These are phyloP conservation scores for Carex pumila DNA, from an alignment of 176 grass and related monocot genomes.

Conservation along the genomic window DNA sequence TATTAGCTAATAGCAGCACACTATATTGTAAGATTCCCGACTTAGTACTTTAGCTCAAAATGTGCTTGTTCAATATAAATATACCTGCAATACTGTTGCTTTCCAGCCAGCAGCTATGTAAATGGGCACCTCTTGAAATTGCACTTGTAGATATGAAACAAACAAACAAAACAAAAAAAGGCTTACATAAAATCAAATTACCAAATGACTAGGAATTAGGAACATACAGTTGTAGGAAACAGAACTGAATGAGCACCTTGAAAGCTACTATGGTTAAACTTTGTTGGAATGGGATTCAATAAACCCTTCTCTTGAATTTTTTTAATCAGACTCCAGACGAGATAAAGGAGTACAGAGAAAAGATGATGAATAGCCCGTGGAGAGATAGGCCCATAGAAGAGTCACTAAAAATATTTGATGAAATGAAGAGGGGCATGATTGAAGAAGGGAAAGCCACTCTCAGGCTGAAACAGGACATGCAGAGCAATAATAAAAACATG, in stretches of 20 bases:
- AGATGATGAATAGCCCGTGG: slow-evolving; percentile 89
- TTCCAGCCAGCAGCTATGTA: not conserved
- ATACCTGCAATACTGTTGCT: not conserved
- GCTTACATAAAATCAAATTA: not conserved
- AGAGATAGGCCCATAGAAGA: slow-evolving; percentile 79
- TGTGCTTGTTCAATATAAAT: not conserved
- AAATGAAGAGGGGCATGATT: slow-evolving; percentile 79
- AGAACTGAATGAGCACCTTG: not conserved
- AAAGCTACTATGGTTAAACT: slow-evolving; percentile 9
- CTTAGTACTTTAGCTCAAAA: not conserved
- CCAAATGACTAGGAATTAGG: not conserved
- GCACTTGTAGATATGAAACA: not conserved
- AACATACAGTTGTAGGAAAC: not conserved
- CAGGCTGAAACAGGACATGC: slow-evolving; percentile 94
- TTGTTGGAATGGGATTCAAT: not conserved
- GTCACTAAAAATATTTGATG: slow-evolving; percentile 80
- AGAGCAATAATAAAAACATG: slow-evolving; percentile 97
- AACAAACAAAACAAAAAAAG: not conserved
- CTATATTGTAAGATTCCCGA: not conserved
- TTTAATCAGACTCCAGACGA: slow-evolving; percentile 61
- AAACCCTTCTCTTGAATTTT: slow-evolving; percentile 8
- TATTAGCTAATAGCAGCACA: not conserved
- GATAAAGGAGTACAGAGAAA: slow-evolving; percentile 89
- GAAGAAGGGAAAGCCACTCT: slow-evolving; percentile 83
- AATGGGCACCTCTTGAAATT: not conserved